Percentiles rank a stretch among this genome's conserved stretches.
phyloP scores from a whole-genome alignment of 2,329 filamentous ascomycete species.

The Cytospora paraplurivora region DNA sequence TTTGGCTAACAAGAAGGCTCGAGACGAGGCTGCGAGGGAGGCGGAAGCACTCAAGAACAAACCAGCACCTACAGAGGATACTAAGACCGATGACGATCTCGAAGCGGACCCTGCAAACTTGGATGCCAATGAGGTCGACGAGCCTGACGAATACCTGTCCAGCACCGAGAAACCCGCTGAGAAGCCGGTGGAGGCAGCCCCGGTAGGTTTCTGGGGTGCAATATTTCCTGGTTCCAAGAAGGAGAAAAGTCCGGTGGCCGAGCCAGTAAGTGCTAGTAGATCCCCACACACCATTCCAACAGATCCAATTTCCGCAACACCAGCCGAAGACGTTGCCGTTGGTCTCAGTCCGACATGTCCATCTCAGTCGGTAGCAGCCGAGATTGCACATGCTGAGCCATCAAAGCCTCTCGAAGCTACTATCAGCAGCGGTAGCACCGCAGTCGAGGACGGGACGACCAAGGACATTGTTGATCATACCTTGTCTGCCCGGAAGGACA shows the following conservation, averaged over 20 bases:
- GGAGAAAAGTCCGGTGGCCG: slow-evolving; percentile 43
- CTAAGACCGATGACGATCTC: slow-evolving; percentile 27
- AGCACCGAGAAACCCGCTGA: slow-evolving; percentile 15
- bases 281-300: slow-evolving; percentile 31
- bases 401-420: slow-evolving; percentile 50
- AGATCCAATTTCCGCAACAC: slow-evolving; percentile 21
- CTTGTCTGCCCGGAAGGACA: slow-evolving; percentile 41
- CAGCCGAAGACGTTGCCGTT: slow-evolving; percentile 18
- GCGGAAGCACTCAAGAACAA: slow-evolving; percentile 51
- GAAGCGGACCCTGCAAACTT: slow-evolving; percentile 33
- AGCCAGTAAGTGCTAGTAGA: slow-evolving; percentile 35
- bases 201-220: slow-evolving; percentile 62
- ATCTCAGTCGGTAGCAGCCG: slow-evolving; percentile 36
- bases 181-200: slow-evolving; percentile 39
- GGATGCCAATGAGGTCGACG: slow-evolving; percentile 32
- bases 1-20: slow-evolving; percentile 25
- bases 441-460: slow-evolving; percentile 28
- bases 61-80: slow-evolving; percentile 36
- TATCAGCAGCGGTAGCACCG: slow-evolving; percentile 37
- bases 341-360: slow-evolving; percentile 22
- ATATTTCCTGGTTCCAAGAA: slow-evolving; percentile 43
- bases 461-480: slow-evolving; percentile 24
- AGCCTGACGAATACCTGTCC: slow-evolving; percentile 36
- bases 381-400: slow-evolving; percentile 56
- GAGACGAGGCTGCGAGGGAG: slow-evolving; percentile 23